A percentile compares a stretch with the other conserved stretches of the same genome.
These are phyloP conservation scores for Coprinellus micaceus DNA, from an alignment of 768 basidiomycete species.

Conservation along the genomic window DNA sequence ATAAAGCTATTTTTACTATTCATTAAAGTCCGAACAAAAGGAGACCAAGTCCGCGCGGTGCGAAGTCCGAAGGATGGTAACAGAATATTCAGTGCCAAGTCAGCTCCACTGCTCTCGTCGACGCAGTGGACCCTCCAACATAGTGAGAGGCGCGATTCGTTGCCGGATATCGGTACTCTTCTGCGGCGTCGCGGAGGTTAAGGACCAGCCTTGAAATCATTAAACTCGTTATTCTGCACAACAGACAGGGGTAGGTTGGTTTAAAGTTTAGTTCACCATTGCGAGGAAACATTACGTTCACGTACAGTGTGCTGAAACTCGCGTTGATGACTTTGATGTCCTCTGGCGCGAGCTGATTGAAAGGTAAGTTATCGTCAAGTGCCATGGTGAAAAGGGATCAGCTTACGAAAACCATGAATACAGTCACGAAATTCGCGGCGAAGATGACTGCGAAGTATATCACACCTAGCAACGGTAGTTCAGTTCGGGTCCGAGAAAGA, in stretches of 20 bases:
- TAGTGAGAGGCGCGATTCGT: neutral
- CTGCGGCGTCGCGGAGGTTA: slow-evolving; percentile 23
- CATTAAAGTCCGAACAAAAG: no score
- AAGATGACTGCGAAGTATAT: slow-evolving; percentile 34
- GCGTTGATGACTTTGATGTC: slow-evolving; percentile 36
- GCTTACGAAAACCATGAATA: slow-evolving; percentile 29
- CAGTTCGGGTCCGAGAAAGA: neutral
- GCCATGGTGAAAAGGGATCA: neutral
- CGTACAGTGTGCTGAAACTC: slow-evolving; percentile 36
- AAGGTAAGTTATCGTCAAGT: neutral
- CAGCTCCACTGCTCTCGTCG: neutral
- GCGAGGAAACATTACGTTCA: no score
- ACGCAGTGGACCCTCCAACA: neutral
- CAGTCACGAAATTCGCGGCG: slow-evolving; percentile 28
- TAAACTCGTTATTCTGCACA: slow-evolving; percentile 28
- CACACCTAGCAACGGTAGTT: slow-evolving; percentile 23
- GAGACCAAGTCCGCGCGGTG: no score
- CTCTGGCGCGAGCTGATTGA: slow-evolving; percentile 11
- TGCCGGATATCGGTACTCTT: neutral
- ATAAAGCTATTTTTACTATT: no score
- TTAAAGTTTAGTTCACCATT: no score
- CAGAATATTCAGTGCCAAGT: neutral
- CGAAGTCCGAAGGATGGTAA: no score
- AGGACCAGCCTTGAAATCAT: slow-evolving; percentile 37
- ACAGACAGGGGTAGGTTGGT: neutral